Conservation (phyloP, 164 flowering plant genomes). For the Taxillus chinensis region DNA sequence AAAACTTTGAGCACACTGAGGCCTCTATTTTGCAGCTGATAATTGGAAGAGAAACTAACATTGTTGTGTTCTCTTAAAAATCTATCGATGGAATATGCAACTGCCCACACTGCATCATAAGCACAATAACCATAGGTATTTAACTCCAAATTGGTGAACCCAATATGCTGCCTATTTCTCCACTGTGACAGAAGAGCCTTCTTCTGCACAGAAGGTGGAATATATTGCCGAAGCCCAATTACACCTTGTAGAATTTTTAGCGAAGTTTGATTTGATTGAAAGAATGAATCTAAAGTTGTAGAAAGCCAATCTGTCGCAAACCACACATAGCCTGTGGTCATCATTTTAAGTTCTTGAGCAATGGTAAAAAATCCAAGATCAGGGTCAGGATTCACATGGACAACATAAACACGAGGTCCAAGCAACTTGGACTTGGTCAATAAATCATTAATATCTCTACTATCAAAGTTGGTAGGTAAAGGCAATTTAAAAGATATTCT, state of each 20-base stretch:
- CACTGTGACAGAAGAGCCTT: slow-evolving; percentile 32
- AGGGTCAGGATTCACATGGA: slow-evolving; percentile 57
- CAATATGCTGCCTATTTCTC: slow-evolving; percentile 26
- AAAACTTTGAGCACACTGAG: slow-evolving; percentile 36
- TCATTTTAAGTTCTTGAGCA: slow-evolving; percentile 57
- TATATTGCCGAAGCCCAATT: slow-evolving; percentile 51
- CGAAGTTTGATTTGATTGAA: slow-evolving; percentile 12
- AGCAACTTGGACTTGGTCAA: slow-evolving; percentile 30
- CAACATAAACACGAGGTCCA: slow-evolving; percentile 65
- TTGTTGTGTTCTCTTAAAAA: slow-evolving; percentile 29
- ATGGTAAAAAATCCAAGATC: slow-evolving; percentile 32
- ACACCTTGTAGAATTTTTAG: slow-evolving; percentile 39
- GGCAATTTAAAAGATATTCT: slow-evolving; percentile 37
- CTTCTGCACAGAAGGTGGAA: slow-evolving; percentile 35
- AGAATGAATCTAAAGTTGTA: slow-evolving; percentile 45
- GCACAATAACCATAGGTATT: slow-evolving; percentile 57
- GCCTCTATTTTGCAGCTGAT: slow-evolving; percentile 13
- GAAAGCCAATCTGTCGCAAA: slow-evolving; percentile 77
- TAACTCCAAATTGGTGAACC: slow-evolving; percentile 19
- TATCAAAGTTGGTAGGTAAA: slow-evolving; percentile 24
- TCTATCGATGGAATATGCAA: slow-evolving; percentile 41
- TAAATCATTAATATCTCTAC: slow-evolving; percentile 16
- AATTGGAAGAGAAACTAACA: slow-evolving; percentile 34
- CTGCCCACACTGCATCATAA: slow-evolving; percentile 70
- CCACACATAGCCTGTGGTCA: slow-evolving; percentile 58